Base-by-base conservation (phyloP, 139 green algal species). In the Chlamydomonas schloesseri region DNA sequence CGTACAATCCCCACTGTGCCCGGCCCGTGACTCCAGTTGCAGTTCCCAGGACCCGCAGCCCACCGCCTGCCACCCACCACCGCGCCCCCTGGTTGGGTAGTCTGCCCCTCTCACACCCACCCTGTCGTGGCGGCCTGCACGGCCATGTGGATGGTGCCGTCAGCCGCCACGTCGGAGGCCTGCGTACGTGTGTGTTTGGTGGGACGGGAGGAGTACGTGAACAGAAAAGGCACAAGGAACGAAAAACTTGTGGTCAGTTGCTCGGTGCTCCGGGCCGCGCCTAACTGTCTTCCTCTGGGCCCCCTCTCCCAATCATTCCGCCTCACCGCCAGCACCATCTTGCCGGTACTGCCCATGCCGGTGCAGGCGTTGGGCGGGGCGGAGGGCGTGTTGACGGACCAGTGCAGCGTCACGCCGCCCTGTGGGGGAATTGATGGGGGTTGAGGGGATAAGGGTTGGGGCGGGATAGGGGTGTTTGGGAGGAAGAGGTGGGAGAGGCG, bases 61-160 rank as follows among this genome's bases (percentile, higher is more conserved):
- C n/a, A n/a, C n/a, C n/a, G n/a, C n/a, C n/a, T n/a, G n/a, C n/a
- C n/a, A n/a, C n/a, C n/a, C n/a, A n/a, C n/a, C n/a, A n/a, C n/a
- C n/a, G n/a, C n/a, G n/a, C n/a, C 57, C 57, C 67, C 8, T 10
- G 11, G 31, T 1, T 5, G 13, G 31, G 31, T 15, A 11, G 31
- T 5, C 31, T 33, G 31, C 26, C 33, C 33, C 68, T 11, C 33
- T 1, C 68, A 13, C 33, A 34, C 33, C 76, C 9, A 37, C 72
- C 76, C 76, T 4, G 21, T 28, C 34, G 33, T 37, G 42, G 42
- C 15, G 18, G 42, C 42, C 42, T 84, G 42, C 11, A 84, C 77
- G 15, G 64, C 64, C 42, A 84, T 67, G 64, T 84, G 77, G 8
- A 84, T 47, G n/a, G 29, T 36, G 65, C 77, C 77, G 33, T 84